Evolutionary conservation across 2,329 filamentous ascomycete genomes (phyloP), one percentile per base, ranked within the genome.

Genomic region (Cladosporium colombiae): DNA sequence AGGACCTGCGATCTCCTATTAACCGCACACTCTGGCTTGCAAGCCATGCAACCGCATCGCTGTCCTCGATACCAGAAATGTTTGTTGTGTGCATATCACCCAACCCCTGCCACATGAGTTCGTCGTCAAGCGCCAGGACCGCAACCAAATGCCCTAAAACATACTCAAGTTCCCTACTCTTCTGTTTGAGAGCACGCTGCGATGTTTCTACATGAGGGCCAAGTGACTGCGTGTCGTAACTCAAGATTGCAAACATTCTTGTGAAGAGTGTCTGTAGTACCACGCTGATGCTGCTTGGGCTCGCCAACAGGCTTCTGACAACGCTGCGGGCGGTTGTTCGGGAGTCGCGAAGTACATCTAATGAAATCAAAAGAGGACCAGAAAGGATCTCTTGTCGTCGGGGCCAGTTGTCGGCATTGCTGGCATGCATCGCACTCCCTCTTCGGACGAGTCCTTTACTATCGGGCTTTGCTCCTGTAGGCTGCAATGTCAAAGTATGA

Each of bases 301-400:
- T 88, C 71, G 91, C 89, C 3, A 98, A 82, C 93, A 94, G 97
- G 58, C 86, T 88, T 71, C 89, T 90, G 46, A 92, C 87, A 29
- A 90, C 89, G 78, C 92, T 89, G 68, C 89, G 92, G 16, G 90
- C 81, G 71, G 93, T 91, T 2, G 88, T 89, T 23, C 86, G 84
- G 67, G 92, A 88, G 66, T 93, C 89, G 21, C 86, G 79, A 1
- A 98, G 81, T 1, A 89, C 85, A 77, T 98, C 94, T 29, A 98
- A 81, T 68, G 96, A 84, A 13, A 96, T 79, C 68, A 97, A 90
- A 21, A 97, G 78, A 1, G 94, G 94, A 59, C 92, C 87, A 6
- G 89, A 89, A 49, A 98, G 83, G 81, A 97, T 89, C 6, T 89
- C 80, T 70, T 91, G 86, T 27, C 53, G 37, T 14, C 52, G 52